phyloP scores from a whole-genome alignment of 331 rosid species.

The Quercus tomentella region DNA sequence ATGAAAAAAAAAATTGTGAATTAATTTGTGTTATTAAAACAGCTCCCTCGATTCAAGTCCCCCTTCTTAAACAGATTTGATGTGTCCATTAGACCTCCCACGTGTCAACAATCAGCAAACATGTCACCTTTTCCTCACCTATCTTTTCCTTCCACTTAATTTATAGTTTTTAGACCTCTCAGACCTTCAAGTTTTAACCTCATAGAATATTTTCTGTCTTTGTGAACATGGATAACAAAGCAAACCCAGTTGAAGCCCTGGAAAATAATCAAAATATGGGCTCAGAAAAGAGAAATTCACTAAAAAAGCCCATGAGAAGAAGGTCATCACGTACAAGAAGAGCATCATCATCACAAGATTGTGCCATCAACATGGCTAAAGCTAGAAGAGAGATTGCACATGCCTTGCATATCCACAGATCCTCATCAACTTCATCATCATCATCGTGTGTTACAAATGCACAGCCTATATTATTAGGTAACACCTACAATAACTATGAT shows the following conservation, averaged over 20 bases:
- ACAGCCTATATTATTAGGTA: background rate
- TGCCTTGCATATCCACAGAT: constrained; percentile 20
- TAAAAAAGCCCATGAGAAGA: constrained; percentile 7
- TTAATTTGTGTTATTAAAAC: too few relatives aligned
- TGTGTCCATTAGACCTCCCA: constrained; percentile 27
- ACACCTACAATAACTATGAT: background rate
- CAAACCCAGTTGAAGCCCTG: background rate
- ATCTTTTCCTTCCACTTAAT: constrained; percentile 8
- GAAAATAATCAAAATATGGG: background rate
- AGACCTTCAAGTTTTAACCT: background rate
- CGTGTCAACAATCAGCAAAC: constrained; percentile 35
- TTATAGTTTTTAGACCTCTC: background rate
- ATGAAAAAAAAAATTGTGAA: accelerated
- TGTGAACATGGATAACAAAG: background rate
- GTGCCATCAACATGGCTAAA: constrained; percentile 1
- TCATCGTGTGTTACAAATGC: background rate
- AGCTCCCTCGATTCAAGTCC: too few relatives aligned
- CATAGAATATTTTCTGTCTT: background rate
- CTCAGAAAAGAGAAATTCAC: background rate
- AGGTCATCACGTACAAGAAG: background rate
- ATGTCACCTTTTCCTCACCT: constrained; percentile 19
- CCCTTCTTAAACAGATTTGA: constrained; percentile 13
- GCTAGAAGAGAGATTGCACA: constrained; percentile 22
- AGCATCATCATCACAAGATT: background rate
- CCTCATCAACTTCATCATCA: constrained; percentile 4